Base-by-base conservation (phyloP, 768 basidiomycete species). In the Artomyces pyxidatus region DNA sequence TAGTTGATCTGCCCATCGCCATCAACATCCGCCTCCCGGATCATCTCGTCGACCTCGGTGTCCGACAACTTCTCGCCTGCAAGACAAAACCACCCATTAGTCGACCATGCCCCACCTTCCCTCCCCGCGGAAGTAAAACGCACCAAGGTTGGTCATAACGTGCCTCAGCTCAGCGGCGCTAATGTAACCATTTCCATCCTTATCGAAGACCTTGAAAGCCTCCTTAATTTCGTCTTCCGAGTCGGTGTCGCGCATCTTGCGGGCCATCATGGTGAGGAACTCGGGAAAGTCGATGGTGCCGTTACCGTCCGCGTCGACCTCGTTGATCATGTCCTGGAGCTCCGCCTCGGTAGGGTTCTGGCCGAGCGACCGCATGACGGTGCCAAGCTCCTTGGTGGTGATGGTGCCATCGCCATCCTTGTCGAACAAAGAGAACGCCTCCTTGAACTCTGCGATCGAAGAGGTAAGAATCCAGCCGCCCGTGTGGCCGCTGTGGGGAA, bases 391-490 rank as follows among this genome's bases (percentile, higher is more conserved):
- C 58, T 76, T 77, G 48, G 87, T 85, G 45, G 90, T 92, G 74
- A 94, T 93, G 49, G 88, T 91, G 66, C 90, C 90, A 74, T 94
- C 91, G 57, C 87, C 88, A 59, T 92, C 88, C 68, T 92, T 94
- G 74, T 96, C 92, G 68, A 98, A 97, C 19, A 98, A 78, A 51
- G 93, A 91, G 73, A 98, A 97, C 43, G 94, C 94, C 75, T 97
- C 95, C 78, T 95, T 97, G 81, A 94, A 97, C 70, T 95, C 92
- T 89, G 64, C 25, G 39, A 41, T 57, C n/a, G 28, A 19, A n/a
- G 23, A 29, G 40, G n/a, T 45, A 42, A 46, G 41, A 37, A 19
- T 21, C 28, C n/a, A 42, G 23, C 12, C 10, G 28, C 28, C 28
- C 30, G 25, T 42, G 11, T 30, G 44, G 16, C 6, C 11, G 30